phyloP scores from a whole-genome alignment of 768 basidiomycete genomes.

The Rhizopogon vinicolor region DNA sequence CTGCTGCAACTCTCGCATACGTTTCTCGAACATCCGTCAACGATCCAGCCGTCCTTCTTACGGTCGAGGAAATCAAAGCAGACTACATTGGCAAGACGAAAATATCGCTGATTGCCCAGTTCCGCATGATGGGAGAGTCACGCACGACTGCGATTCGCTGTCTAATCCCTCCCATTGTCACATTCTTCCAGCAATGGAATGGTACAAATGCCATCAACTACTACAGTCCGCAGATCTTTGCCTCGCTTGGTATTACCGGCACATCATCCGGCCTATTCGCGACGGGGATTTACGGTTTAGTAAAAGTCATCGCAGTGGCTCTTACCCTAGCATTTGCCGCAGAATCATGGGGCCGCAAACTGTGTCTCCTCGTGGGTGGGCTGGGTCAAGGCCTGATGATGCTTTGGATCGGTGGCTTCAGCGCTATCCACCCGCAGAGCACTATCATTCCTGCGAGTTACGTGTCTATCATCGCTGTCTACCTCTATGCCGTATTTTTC shows the following conservation, averaged over 20 bases:
- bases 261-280: slow-evolving; percentile 42
- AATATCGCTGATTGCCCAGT: slow-evolving; percentile 30
- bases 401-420: slow-evolving; percentile 42
- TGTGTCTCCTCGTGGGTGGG: slow-evolving; percentile 44
- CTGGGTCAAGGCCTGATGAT: slow-evolving; percentile 43
- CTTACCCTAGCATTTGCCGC: slow-evolving; percentile 41
- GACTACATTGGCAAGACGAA: slow-evolving; percentile 37
- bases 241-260: slow-evolving; percentile 40
- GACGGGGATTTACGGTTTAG: slow-evolving; percentile 38
- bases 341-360: slow-evolving; percentile 45
- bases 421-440: slow-evolving; percentile 26
- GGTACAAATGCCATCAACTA: slow-evolving; percentile 56
- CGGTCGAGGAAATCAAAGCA: slow-evolving; percentile 42
- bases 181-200: slow-evolving; percentile 47
- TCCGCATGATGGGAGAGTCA: slow-evolving; percentile 40
- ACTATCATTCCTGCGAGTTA: slow-evolving; percentile 34
- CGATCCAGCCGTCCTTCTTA: slow-evolving; percentile 29
- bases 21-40: slow-evolving; percentile 24
- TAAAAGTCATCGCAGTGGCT: slow-evolving; percentile 38
- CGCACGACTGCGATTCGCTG: slow-evolving; percentile 37
- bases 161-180: slow-evolving; percentile 41
- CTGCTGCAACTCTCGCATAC: slow-evolving; percentile 31
- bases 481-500: slow-evolving; percentile 44
- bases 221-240: slow-evolving; percentile 49
- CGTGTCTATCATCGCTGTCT: slow-evolving; percentile 40